Percentiles rank a stretch among this genome's conserved stretches.
Conservation (phyloP, 768 basidiomycete genomes). For the Lepiota brunneoincarnata region DNA sequence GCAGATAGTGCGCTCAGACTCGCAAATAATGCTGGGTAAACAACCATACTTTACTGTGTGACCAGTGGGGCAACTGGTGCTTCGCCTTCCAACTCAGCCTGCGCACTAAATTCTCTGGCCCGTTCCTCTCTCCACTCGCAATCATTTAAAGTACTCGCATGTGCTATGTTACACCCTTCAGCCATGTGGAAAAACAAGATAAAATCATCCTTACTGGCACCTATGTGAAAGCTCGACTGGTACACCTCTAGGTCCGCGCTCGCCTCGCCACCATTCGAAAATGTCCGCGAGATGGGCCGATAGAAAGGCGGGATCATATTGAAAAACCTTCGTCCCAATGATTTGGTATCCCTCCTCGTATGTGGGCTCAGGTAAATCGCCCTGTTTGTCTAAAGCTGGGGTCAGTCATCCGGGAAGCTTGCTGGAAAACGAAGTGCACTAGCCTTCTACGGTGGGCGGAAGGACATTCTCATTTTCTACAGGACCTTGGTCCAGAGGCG, state of each 20-base stretch:
- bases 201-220: conserved; percentile 54
- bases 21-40: neutral
- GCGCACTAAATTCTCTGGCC: conserved; percentile 33
- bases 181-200: neutral
- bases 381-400: no score
- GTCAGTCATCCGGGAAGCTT: no score
- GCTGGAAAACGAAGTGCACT: neutral
- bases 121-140: conserved; percentile 81
- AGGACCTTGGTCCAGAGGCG: no score
- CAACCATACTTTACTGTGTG: neutral
- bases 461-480: no score
- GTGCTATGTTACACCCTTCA: neutral
- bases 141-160: conserved; percentile 47
- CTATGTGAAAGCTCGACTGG: conserved; percentile 52
- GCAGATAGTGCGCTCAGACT: neutral
- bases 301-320: conserved; percentile 50
- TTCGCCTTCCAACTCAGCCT: conserved; percentile 1
- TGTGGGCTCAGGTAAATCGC: neutral
- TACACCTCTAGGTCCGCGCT: conserved; percentile 70
- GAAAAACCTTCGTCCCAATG: conserved; percentile 65
- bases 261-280: conserved; percentile 75
- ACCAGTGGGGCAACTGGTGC: neutral
- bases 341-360: conserved; percentile 31
- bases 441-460: no score
- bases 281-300: conserved; percentile 50